Percentiles rank a stretch among this genome's conserved stretches.
Conservation (phyloP, 169 alveolate genomes). For the Theileria orientalis region DNA sequence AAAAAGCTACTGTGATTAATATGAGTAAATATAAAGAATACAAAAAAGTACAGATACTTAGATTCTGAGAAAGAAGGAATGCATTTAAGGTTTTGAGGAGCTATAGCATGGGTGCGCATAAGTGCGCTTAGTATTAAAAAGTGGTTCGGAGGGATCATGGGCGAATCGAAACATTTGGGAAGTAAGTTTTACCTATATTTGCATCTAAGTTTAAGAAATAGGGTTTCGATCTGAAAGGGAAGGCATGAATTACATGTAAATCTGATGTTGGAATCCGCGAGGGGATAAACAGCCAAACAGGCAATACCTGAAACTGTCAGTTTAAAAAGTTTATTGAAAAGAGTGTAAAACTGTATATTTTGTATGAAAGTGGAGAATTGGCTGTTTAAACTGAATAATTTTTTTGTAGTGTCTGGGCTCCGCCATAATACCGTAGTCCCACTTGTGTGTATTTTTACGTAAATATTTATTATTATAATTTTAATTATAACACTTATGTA, state of each 20-base stretch:
- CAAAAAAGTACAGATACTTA: background rate
- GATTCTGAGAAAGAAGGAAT: slow-evolving; percentile 3
- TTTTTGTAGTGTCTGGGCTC: too few species aligned
- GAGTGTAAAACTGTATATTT: too few species aligned
- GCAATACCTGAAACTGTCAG: too few species aligned
- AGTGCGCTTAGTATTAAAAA: slow-evolving; percentile 10
- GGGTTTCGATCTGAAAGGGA: background rate
- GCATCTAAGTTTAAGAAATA: background rate
- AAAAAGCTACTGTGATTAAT: too few species aligned
- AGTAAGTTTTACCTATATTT: background rate
- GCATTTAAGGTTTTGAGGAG: background rate
- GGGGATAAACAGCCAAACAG: too few species aligned
- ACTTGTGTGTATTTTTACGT: too few species aligned
- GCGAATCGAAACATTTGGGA: background rate
- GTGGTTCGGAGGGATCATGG: background rate
- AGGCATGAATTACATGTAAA: background rate
- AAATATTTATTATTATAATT: too few species aligned
- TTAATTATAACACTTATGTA: too few species aligned
- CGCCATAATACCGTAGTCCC: too few species aligned
- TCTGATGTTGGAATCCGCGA: slow-evolving; percentile 9
- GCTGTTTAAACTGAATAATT: too few species aligned
- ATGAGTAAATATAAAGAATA: background rate
- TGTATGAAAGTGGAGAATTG: too few species aligned
- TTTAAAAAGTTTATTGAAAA: too few species aligned
- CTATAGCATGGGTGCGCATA: slow-evolving; percentile 9